phyloP scores from a whole-genome alignment of 2,329 filamentous ascomycete genomes.

The Ascochyta lentis region DNA sequence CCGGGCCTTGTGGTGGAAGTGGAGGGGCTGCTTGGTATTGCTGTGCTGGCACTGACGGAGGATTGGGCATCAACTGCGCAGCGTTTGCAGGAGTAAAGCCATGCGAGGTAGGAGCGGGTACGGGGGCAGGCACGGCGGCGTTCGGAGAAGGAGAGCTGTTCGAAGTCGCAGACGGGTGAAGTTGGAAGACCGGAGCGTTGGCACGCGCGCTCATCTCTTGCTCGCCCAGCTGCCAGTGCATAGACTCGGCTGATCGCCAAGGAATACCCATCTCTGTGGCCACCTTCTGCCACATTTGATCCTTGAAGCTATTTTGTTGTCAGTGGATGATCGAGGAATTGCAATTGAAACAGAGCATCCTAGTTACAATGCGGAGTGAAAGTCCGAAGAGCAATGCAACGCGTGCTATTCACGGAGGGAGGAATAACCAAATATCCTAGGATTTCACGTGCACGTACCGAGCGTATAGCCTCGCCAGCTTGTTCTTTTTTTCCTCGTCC shows the following conservation, averaged over 20 bases:
- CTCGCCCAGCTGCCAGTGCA: constrained; percentile 97
- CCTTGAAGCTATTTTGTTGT: constrained; percentile 75
- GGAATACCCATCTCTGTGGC: constrained; percentile 94
- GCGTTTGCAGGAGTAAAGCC: constrained; percentile 50
- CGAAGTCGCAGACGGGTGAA: constrained; percentile 48
- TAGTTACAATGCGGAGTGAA: too few relatives aligned
- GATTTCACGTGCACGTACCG: constrained; percentile 64
- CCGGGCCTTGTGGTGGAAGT: constrained; percentile 31
- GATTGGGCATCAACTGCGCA: constrained; percentile 43
- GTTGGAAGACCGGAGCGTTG: constrained; percentile 83
- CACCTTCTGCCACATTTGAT: constrained; percentile 97
- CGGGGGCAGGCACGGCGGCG: constrained; percentile 32
- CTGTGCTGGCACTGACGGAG: constrained; percentile 30
- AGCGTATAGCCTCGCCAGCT: constrained; percentile 91
- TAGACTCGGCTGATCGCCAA: constrained; percentile 93
- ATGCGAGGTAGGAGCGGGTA: constrained; percentile 35
- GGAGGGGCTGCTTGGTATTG: constrained; percentile 37
- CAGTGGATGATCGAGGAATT: constrained; percentile 22
- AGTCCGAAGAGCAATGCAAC: neutral
- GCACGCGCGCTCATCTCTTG: constrained; percentile 92
- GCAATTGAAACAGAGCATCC: neutral
- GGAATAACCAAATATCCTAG: neutral
- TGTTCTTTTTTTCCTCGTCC: constrained; percentile 98
- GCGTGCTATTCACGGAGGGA: neutral
- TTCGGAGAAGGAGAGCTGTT: constrained; percentile 40